Conservation (phyloP, 1,284 basidiomycete genomes). For the Ganoderma meredithae region DNA sequence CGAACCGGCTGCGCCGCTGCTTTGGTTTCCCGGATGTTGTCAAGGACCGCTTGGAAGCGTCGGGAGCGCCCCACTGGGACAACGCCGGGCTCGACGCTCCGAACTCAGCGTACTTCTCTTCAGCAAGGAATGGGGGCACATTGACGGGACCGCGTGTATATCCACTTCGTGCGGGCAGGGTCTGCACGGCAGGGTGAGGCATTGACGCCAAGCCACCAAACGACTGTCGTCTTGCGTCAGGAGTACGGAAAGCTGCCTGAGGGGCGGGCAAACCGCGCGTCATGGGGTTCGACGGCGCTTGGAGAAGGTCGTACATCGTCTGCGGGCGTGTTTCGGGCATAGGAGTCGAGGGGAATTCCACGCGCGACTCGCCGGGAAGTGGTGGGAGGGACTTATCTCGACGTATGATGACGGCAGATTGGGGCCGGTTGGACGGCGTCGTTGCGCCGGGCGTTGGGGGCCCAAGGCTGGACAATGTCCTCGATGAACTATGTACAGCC, state of each 20-base stretch:
- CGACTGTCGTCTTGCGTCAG: conserved; percentile 72
- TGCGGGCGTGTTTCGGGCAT: conserved; percentile 61
- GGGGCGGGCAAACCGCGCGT: conserved; percentile 62
- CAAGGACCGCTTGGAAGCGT: conserved; percentile 47
- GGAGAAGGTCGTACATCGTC: conserved; percentile 68
- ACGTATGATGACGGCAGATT: conserved; percentile 47
- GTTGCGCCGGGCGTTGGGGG: conserved; percentile 43
- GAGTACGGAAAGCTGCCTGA: conserved; percentile 64
- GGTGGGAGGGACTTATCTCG: conserved; percentile 82
- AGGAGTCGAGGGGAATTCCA: conserved; percentile 45
- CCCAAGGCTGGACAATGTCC: conserved; percentile 39
- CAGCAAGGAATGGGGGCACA: conserved; percentile 44
- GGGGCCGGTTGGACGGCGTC: conserved; percentile 42
- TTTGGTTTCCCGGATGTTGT: conserved; percentile 43
- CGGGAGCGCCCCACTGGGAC: conserved; percentile 58
- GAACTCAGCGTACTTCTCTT: conserved; percentile 67
- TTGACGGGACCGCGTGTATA: conserved; percentile 36
- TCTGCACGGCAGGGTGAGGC: conserved; percentile 57
- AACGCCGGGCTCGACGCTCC: conserved; percentile 68
- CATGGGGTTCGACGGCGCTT: conserved; percentile 47
- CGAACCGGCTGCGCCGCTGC: conserved; percentile 59
- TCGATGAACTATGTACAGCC: conserved; percentile 38
- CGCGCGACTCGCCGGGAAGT: conserved; percentile 61
- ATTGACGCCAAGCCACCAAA: conserved; percentile 70
- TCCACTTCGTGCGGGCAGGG: conserved; percentile 48